Base-by-base conservation (phyloP, 768 basidiomycete genomes). In the Gymnopilus junonius region DNA sequence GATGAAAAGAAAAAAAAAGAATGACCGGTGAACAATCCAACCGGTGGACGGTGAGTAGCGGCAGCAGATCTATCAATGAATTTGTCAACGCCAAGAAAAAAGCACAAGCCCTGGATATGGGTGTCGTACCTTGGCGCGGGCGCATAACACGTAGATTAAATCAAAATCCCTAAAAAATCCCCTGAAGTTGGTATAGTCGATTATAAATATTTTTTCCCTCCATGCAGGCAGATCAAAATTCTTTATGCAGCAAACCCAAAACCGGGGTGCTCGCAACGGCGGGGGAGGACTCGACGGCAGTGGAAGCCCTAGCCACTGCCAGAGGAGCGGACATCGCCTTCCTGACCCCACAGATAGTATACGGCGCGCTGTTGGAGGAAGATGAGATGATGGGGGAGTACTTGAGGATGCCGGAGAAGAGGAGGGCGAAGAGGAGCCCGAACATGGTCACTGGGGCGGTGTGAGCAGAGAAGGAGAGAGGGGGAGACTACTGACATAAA, bases 271-370 rank as follows among this genome's bases (percentile, higher is more conserved):
- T 29, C 15, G 54, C 37, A 55, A 39, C 54, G 35, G 54, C 34
- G 11, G 54, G 8, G 23, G 31, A 29, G 48, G 29, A 10, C 29
- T 51, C 48, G 8, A 20, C 37, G 23, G 35, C 54, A 29, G 35
- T 39, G 15, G 54, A 37, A 67, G 59, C 40, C 76, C 77, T 14
- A 79, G 62, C 77, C 76, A 77, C 62, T 79, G 79, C 77, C 77
- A 76, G 1, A 79, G 46, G 12, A 71, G 45, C 74, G 56, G 34
- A 75, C 73, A 50, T 77, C 78, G 45, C 77, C 81, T 61, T 84
- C 83, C 60, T 80, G 78, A 8, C 83, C 83, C 78, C 78, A 83
- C 7, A 84, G 75, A 63, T 84, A 84, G 65, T 85, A 85, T 27
- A 78, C 70, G 0, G 79, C 79, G 5, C 83, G 78, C 20, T 77